These are phyloP conservation scores for Ilyonectria mors-panacis DNA, from an alignment of 2,329 filamentous ascomycete genomes.

Conservation along the genomic window DNA sequence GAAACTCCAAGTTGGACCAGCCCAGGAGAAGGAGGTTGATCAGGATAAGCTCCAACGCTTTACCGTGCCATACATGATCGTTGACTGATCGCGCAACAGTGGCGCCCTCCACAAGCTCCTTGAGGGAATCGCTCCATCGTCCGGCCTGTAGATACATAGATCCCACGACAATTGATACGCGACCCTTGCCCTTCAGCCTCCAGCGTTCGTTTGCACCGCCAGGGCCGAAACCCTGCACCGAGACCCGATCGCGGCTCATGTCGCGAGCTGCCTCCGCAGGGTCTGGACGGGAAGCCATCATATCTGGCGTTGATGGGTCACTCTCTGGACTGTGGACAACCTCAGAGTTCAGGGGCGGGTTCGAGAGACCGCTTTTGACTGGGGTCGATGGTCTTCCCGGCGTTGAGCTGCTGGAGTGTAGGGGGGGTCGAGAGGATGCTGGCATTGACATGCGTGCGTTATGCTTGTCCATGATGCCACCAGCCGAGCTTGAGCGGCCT, in stretches of 20 bases:
- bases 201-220: constrained; percentile 82
- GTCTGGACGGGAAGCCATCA: constrained; percentile 55
- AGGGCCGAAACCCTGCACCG: constrained; percentile 79
- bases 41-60: constrained; percentile 90
- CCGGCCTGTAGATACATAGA: constrained; percentile 91
- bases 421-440: constrained; percentile 66
- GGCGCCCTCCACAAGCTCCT: constrained; percentile 86
- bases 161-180: constrained; percentile 84
- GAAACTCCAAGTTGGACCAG: constrained; percentile 88
- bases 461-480: constrained; percentile 69
- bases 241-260: constrained; percentile 69
- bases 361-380: constrained; percentile 63
- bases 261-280: constrained; percentile 63
- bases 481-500: constrained; percentile 67
- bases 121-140: constrained; percentile 89
- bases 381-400: constrained; percentile 67
- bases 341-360: constrained; percentile 65
- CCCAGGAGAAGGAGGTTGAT: constrained; percentile 87
- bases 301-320: constrained; percentile 60
- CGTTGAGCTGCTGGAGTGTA: constrained; percentile 62
- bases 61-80: constrained; percentile 98
- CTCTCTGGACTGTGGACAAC: constrained; percentile 57
- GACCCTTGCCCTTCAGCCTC: constrained; percentile 84
- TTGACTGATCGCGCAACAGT: constrained; percentile 82
- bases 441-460: constrained; percentile 87